These are phyloP conservation scores for Solanum gracilifrons DNA, from an alignment of 257 asterid species.

Conservation along the genomic window DNA sequence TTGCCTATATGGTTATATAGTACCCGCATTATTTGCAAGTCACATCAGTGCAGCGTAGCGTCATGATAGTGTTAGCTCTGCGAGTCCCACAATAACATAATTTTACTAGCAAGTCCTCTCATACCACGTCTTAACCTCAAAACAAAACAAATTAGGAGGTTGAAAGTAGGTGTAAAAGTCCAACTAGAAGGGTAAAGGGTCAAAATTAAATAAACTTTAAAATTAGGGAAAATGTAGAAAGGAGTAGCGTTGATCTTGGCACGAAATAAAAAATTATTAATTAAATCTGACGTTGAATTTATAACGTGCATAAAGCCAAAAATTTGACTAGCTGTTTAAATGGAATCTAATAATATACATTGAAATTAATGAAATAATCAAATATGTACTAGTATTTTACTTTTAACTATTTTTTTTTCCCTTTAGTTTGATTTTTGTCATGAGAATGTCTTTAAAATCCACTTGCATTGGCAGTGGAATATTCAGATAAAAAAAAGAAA, in stretches of 20 bases:
- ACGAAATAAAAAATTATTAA: not conserved
- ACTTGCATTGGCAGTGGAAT: not conserved
- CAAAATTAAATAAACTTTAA: not conserved
- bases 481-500: not conserved
- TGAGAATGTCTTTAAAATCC: not conserved
- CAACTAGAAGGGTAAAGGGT: not conserved
- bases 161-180: not conserved
- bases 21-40: not conserved
- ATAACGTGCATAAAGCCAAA: slow-evolving; percentile 10
- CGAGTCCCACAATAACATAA: not conserved
- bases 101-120: not conserved
- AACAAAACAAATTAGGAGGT: not conserved
- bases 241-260: not conserved
- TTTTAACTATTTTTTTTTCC: not conserved
- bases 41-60: accelerated
- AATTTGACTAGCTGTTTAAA: slow-evolving; percentile 9
- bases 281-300: not conserved
- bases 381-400: not conserved
- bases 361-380: not conserved
- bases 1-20: not conserved
- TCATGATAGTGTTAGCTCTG: too few relatives aligned
- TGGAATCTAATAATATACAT: not conserved
- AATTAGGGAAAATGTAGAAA: not conserved
- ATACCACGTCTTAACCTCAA: not conserved
- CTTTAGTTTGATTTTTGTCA: not conserved